Conservation (phyloP, 805 yeast genomes). For the Myxozyma neotropica region DNA sequence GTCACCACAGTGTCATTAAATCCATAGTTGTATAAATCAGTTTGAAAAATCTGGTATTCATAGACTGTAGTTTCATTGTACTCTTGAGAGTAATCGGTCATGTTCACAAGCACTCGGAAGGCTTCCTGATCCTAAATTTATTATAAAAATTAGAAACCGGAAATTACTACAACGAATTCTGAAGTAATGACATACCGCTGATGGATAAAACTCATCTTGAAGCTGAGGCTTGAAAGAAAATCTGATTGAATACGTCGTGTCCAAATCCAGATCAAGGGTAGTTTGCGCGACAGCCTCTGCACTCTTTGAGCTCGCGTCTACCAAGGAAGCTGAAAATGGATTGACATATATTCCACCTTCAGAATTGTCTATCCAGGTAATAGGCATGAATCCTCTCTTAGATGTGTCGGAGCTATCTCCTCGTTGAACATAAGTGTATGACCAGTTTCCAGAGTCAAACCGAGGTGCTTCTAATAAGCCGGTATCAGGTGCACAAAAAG, state of each 20-base stretch:
- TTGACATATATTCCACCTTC: background rate
- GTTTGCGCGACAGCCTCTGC: background rate
- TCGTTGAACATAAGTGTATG: background rate
- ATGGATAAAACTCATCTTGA: background rate
- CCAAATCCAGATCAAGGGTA: background rate
- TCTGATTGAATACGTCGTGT: background rate
- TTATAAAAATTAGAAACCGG: background rate
- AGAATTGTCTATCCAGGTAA: background rate
- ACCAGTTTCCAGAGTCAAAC: background rate
- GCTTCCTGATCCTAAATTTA: background rate
- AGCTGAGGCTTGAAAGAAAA: background rate
- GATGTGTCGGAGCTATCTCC: background rate
- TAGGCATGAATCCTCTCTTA: background rate
- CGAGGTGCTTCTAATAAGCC: background rate
- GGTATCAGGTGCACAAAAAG: background rate
- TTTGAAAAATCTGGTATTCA: background rate
- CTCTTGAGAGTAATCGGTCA: background rate
- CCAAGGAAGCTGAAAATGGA: background rate
- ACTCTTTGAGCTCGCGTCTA: background rate
- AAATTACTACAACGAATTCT: background rate
- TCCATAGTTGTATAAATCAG: background rate
- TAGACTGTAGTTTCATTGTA: background rate
- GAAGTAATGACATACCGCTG: background rate
- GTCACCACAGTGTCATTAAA: conserved; percentile 6
- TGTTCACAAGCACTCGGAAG: background rate